These are phyloP conservation scores for Cyclotella choctawhatcheeana DNA, from an alignment of 108 stramenopile species.

Conservation along the genomic window DNA sequence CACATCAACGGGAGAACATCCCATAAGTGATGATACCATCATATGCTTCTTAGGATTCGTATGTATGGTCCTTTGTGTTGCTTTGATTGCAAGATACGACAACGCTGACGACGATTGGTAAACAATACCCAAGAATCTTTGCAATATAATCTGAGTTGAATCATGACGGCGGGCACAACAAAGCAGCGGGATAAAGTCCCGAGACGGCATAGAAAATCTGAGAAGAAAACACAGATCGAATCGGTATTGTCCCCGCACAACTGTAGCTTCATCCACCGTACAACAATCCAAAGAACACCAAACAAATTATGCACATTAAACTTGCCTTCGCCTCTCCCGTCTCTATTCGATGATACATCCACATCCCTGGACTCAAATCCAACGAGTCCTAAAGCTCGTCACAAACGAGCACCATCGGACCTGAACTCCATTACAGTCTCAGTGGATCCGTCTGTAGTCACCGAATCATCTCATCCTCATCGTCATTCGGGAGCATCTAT, in stretches of 20 bases:
- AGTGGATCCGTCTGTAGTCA: conserved; percentile 8
- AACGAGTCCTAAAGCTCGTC: not conserved
- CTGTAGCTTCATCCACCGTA: conserved; percentile 1
- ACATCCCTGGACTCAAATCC: not conserved
- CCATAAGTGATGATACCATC: not conserved
- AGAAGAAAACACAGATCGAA: not conserved
- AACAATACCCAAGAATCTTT: not conserved
- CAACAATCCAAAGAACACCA: conserved; percentile 29
- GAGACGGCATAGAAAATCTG: not conserved
- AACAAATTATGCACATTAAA: conserved; percentile 31
- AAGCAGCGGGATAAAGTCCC: not conserved
- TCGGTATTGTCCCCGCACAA: not conserved
- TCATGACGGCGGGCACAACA: not conserved
- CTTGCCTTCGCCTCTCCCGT: conserved; percentile 31
- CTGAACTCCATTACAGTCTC: conserved; percentile 7
- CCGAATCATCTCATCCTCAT: conserved; percentile 8
- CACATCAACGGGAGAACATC: not conserved
- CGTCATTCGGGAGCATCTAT: conserved; percentile 30
- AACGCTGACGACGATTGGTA: not conserved
- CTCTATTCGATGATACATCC: conserved; percentile 16
- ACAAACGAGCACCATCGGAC: not conserved
- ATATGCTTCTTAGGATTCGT: not conserved
- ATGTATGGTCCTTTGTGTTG: conserved; percentile 7
- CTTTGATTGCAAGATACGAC: conserved; percentile 4
- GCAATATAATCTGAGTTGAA: not conserved